Conservation (phyloP, 257 asterid species). For the Nicotiana undulata region DNA sequence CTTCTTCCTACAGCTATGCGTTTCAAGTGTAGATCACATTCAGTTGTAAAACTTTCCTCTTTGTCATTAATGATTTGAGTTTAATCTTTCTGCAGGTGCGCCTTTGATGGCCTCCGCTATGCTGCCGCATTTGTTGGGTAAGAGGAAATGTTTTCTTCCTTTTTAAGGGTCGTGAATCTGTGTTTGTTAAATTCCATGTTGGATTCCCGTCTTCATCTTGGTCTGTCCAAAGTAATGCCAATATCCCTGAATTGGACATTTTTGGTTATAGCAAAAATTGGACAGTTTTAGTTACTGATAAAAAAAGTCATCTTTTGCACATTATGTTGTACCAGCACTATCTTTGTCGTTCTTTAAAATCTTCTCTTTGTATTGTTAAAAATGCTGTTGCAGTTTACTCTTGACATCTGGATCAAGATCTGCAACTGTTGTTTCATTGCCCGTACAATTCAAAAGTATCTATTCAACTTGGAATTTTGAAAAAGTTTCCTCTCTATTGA, state of each 20-base stretch:
- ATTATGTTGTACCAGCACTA: background rate
- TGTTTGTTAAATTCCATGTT: background rate
- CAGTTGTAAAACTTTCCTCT: background rate
- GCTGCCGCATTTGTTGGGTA: conserved; percentile 95
- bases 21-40: background rate
- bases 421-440: background rate
- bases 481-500: background rate
- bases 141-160: conserved; percentile 17
- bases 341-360: too few relatives aligned
- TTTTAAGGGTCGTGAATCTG: background rate
- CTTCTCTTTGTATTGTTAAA: background rate
- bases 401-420: background rate
- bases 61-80: background rate
- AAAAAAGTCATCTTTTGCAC: background rate
- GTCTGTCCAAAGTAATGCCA: background rate
- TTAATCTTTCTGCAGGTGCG: conserved; percentile 55
- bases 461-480: background rate
- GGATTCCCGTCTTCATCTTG: background rate
- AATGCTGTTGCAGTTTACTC: background rate
- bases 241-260: background rate
- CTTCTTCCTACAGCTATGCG: background rate
- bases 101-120: conserved; percentile 94
- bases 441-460: background rate
- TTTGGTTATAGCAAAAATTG: too few relatives aligned
- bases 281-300: too few relatives aligned